Evolutionary conservation across 2,329 filamentous ascomycete genomes (phyloP).

Genomic region (Didymella keratinophila): DNA sequence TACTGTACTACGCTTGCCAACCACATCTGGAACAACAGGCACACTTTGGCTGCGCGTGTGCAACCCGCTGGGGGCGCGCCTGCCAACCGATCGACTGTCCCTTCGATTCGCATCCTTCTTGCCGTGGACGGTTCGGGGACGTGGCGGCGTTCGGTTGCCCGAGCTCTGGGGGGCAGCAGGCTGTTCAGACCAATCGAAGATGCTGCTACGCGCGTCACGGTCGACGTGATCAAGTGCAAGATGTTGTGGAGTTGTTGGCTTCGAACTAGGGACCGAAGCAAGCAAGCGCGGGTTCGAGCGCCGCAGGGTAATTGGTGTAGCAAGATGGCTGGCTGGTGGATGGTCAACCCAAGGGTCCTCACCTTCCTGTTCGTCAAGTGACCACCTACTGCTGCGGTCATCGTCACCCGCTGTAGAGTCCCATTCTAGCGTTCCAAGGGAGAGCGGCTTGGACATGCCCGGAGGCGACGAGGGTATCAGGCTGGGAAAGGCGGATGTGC

Average conservation of each 20-base stretch:
- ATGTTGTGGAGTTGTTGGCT: slow-evolving; percentile 51
- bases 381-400: slow-evolving; percentile 53
- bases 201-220: slow-evolving; percentile 64
- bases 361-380: slow-evolving; percentile 50
- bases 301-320: slow-evolving; percentile 43
- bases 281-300: slow-evolving; percentile 45
- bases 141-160: slow-evolving; percentile 64
- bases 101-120: slow-evolving; percentile 76
- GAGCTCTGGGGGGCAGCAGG: slow-evolving; percentile 68
- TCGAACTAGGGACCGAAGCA: slow-evolving; percentile 45
- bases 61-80: slow-evolving; percentile 71
- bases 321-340: slow-evolving; percentile 42
- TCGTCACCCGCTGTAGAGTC: slow-evolving; percentile 50
- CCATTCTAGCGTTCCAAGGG: slow-evolving; percentile 52
- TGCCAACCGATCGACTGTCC: slow-evolving; percentile 71
- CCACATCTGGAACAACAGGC: slow-evolving; percentile 70
- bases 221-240: slow-evolving; percentile 49
- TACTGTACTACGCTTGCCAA: slow-evolving; percentile 62
- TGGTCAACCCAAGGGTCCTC: slow-evolving; percentile 52
- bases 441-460: slow-evolving; percentile 53
- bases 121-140: slow-evolving; percentile 77
- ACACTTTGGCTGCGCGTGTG: slow-evolving; percentile 85
- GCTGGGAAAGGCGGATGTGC: slow-evolving; percentile 50
- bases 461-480: slow-evolving; percentile 57
- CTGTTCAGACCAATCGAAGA: slow-evolving; percentile 82